Conservation (phyloP, 179 eudicot genomes). For the Amaranthus tricolor region DNA sequence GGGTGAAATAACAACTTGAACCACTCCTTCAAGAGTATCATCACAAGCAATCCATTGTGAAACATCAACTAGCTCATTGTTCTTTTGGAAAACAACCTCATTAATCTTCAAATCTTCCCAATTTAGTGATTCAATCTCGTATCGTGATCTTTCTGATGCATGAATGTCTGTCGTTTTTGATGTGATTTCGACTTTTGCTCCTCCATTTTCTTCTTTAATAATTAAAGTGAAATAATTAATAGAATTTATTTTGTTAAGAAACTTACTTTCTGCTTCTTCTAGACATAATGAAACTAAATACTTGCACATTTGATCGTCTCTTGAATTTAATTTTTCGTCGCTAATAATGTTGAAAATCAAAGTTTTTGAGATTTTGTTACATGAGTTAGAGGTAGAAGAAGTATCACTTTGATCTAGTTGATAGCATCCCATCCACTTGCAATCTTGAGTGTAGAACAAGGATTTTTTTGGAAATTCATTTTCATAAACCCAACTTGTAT, state of each 20-base stretch:
- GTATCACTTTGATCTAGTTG: not conserved
- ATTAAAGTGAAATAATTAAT: constrained; percentile 15
- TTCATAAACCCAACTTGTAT: constrained; percentile 23
- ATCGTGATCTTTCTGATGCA: constrained; percentile 1
- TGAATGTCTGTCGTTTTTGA: constrained; percentile 16
- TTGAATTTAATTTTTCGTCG: not conserved
- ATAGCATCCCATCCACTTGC: constrained; percentile 10
- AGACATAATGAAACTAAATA: constrained; percentile 34
- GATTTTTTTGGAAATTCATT: constrained; percentile 24
- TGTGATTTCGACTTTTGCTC: constrained; percentile 21
- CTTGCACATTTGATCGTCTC: constrained; percentile 12
- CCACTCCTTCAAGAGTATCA: constrained; percentile 30
- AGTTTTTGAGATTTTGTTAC: constrained; percentile 15
- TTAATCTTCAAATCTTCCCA: constrained; percentile 41
- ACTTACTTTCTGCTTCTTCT: constrained; percentile 33
- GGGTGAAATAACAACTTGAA: constrained; percentile 32
- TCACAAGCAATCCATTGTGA: constrained; percentile 42
- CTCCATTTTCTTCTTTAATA: constrained; percentile 25
- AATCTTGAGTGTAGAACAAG: constrained; percentile 29
- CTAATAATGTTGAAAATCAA: constrained; percentile 27
- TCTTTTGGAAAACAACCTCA: constrained; percentile 33
- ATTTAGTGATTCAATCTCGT: constrained; percentile 12
- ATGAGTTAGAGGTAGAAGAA: constrained; percentile 2
- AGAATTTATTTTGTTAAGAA: constrained; percentile 27
- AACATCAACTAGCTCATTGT: constrained; percentile 33